These are phyloP conservation scores for Phaffomyces antillensis DNA, from an alignment of 805 yeast species.

Conservation along the genomic window DNA sequence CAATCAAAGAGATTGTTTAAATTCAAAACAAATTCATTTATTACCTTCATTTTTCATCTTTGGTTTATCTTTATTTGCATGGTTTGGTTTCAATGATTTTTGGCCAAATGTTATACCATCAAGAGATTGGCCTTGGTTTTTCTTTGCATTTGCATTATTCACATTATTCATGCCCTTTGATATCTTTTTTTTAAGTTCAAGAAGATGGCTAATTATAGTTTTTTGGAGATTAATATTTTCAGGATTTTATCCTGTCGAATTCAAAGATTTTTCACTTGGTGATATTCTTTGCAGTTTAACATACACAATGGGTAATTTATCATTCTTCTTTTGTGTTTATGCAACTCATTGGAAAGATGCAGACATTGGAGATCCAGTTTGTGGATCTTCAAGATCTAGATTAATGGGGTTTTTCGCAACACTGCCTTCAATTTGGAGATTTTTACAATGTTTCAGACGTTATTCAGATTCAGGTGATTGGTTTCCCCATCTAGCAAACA, in stretches of 20 bases:
- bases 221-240: conserved; percentile 67
- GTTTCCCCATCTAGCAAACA: conserved; percentile 94
- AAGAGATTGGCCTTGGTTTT: conserved; percentile 75
- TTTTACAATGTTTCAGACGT: conserved; percentile 86
- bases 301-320: conserved; percentile 77
- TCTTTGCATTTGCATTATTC: conserved; percentile 43
- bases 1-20: conserved; percentile 57
- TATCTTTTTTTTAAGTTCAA: conserved; percentile 48
- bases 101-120: conserved; percentile 58
- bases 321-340: conserved; percentile 81
- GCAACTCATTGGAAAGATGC: conserved; percentile 61
- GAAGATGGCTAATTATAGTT: conserved; percentile 73
- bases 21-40: conserved; percentile 58
- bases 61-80: conserved; percentile 51
- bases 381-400: conserved; percentile 76
- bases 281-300: conserved; percentile 87
- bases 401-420: conserved; percentile 78
- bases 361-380: conserved; percentile 34
- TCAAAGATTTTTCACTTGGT: conserved; percentile 88
- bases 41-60: conserved; percentile 56
- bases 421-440: conserved; percentile 85
- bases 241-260: conserved; percentile 92
- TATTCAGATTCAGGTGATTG: conserved; percentile 88
- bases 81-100: conserved; percentile 70
- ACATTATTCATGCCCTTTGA: conserved; percentile 57